A percentile compares a stretch with the other conserved stretches of the same genome.
Evolutionary conservation across 2,329 filamentous ascomycete species (phyloP).

Genomic region (Drechslerella coelobrocha): DNA sequence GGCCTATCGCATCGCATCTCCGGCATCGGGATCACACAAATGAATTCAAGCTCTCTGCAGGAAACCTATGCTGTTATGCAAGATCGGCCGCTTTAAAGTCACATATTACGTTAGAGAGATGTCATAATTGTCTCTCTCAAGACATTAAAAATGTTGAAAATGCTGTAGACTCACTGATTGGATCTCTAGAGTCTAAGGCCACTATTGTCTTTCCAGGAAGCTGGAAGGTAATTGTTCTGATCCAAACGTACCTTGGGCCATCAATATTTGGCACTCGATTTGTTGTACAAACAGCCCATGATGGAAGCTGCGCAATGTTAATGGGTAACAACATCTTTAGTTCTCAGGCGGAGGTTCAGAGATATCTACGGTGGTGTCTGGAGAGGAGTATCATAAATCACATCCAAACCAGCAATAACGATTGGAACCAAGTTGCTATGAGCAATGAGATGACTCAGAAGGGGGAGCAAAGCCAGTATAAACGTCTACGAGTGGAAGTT

Average conservation of each 20-base stretch:
- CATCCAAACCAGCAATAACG: constrained; percentile 45
- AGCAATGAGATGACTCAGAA: constrained; percentile 54
- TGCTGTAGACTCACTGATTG: constrained; percentile 59
- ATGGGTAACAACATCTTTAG: constrained; percentile 54
- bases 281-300: constrained; percentile 53
- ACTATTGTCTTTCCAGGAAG: constrained; percentile 57
- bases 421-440: constrained; percentile 54
- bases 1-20: constrained; percentile 61
- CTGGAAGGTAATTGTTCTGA: constrained; percentile 53
- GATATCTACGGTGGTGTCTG: constrained; percentile 55
- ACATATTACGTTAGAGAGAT: constrained; percentile 47
- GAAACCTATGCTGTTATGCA: constrained; percentile 52
- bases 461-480: constrained; percentile 51
- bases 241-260: constrained; percentile 51
- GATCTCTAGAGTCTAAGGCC: constrained; percentile 60
- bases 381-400: constrained; percentile 54
- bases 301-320: constrained; percentile 53
- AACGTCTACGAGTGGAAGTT: constrained; percentile 53
- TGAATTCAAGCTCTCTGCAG: constrained; percentile 49
- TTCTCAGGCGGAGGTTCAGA: constrained; percentile 52
- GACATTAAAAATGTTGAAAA: constrained; percentile 57
- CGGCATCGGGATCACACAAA: constrained; percentile 50
- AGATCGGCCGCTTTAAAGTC: constrained; percentile 51
- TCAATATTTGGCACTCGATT: constrained; percentile 53
- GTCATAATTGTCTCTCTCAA: constrained; percentile 51